Conservation (phyloP, 1,284 basidiomycete genomes). For the Pseudozyma thailandica region DNA sequence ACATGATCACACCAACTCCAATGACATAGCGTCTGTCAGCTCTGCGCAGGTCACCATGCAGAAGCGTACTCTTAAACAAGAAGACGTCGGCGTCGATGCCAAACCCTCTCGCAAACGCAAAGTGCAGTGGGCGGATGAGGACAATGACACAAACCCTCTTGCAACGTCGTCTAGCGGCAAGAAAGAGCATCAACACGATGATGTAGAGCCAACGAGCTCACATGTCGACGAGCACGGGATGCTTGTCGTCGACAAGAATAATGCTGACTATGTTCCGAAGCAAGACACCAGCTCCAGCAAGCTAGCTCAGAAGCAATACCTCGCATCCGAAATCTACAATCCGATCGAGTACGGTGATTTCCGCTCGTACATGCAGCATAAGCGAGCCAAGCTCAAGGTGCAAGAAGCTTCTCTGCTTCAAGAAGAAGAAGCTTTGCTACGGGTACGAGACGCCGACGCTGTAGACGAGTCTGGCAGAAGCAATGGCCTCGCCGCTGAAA, state of each 20-base stretch:
- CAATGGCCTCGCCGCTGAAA: conserved; percentile 12
- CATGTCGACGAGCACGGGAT: conserved; percentile 33
- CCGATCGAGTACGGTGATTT: conserved; percentile 83
- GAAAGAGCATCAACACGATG: not conserved
- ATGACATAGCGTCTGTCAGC: conserved; percentile 7
- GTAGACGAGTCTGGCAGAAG: not conserved
- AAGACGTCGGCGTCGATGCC: not conserved
- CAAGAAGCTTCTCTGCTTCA: conserved; percentile 53
- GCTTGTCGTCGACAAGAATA: conserved; percentile 2
- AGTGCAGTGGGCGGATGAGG: conserved; percentile 48
- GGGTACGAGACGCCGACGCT: conserved; percentile 8
- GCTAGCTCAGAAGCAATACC: conserved; percentile 20
- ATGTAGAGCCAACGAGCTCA: not conserved
- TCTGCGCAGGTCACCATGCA: conserved; percentile 9
- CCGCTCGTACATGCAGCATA: conserved; percentile 87
- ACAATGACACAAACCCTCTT: conserved; percentile 10
- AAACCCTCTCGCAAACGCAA: conserved; percentile 33
- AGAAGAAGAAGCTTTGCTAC: conserved; percentile 39
- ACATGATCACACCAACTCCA: not conserved
- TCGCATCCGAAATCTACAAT: conserved; percentile 72
- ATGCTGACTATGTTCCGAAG: no score
- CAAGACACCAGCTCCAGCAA: conserved; percentile 1
- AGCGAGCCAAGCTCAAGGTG: conserved; percentile 77
- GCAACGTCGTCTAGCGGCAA: not conserved
- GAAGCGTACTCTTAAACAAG: conserved; percentile 12